Evolutionary conservation across 257 asterid species (phyloP).

Genomic region (Solanum arcanum): DNA sequence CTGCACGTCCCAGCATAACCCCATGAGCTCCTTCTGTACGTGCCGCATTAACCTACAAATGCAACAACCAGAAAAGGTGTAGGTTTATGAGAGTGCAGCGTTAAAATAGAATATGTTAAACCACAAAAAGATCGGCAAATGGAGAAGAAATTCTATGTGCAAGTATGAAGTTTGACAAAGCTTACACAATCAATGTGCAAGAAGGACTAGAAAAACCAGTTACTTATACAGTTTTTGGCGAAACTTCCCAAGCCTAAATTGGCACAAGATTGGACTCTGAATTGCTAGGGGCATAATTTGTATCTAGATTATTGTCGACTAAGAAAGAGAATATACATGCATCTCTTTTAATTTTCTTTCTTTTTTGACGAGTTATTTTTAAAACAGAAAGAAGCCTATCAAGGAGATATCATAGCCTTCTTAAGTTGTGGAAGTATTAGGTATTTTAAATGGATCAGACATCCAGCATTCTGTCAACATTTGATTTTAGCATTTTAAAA

Average conservation of each 20-base stretch:
- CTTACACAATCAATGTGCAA: not conserved
- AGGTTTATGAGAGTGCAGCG: not conserved
- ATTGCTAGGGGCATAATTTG: not conserved
- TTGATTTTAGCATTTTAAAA: not conserved
- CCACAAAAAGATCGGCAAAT: not conserved
- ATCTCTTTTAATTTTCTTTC: not conserved
- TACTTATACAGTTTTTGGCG: not conserved
- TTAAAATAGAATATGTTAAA: not conserved
- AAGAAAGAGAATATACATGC: not conserved
- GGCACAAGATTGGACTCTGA: not conserved
- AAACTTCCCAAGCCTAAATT: not conserved
- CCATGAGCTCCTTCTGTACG: slow-evolving; percentile 82
- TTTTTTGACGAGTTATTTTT: not conserved
- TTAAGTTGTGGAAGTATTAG: not conserved
- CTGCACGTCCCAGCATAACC: slow-evolving; percentile 94
- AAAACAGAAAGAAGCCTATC: not conserved
- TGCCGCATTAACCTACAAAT: slow-evolving; percentile 62
- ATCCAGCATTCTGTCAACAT: not conserved
- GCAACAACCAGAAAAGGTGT: not conserved
- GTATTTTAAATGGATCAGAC: not conserved
- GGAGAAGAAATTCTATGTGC: not conserved
- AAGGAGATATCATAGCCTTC: not conserved
- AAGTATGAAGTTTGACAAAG: not conserved
- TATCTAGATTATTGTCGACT: not conserved
- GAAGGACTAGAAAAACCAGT: not conserved